A percentile compares a stretch with the other conserved stretches of the same genome.
phyloP scores from a whole-genome alignment of 495 filamentous ascomycete species.

The Lophium mytilinum region DNA sequence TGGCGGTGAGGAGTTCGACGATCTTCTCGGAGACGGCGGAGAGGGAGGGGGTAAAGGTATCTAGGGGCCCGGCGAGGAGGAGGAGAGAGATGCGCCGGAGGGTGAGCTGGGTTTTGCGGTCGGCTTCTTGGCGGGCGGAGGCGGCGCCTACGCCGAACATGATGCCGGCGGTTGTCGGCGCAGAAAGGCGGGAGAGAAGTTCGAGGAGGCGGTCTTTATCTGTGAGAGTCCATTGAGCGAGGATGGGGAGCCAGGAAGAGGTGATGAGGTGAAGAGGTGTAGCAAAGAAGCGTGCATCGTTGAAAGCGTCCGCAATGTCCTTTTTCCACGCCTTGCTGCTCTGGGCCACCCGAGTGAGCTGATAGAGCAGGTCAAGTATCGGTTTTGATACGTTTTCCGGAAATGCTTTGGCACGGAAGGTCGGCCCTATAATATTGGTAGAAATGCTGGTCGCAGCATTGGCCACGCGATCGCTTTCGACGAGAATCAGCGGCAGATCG shows the following conservation, averaged over 20 bases:
- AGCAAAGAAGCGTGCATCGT: conserved; percentile 78
- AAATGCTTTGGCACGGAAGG: conserved; percentile 76
- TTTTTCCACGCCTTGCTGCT: conserved; percentile 89
- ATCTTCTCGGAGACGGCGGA: conserved; percentile 69
- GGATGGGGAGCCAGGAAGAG: conserved; percentile 68
- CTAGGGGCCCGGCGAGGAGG: conserved; percentile 60
- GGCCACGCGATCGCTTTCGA: conserved; percentile 75
- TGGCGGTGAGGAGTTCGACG: conserved; percentile 79
- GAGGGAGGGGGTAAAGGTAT: conserved; percentile 73
- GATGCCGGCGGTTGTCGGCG: conserved; percentile 90
- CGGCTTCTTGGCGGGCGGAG: conserved; percentile 86
- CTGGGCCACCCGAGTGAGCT: conserved; percentile 65
- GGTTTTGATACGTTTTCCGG: conserved; percentile 73
- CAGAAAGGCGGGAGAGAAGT: conserved; percentile 63
- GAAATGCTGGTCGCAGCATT: conserved; percentile 73
- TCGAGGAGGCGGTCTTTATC: conserved; percentile 88
- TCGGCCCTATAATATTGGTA: conserved; percentile 71
- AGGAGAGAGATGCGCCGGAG: conserved; percentile 74
- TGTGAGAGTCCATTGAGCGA: conserved; percentile 70
- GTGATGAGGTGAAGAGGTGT: conserved; percentile 54
- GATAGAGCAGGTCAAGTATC: conserved; percentile 64
- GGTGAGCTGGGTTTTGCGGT: conserved; percentile 86
- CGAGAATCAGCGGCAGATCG: conserved; percentile 73
- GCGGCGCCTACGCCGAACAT: conserved; percentile 96
- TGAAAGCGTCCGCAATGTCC: conserved; percentile 84